phyloP scores from a whole-genome alignment of 163 green algal species.

The Prototheca stagnorum region DNA sequence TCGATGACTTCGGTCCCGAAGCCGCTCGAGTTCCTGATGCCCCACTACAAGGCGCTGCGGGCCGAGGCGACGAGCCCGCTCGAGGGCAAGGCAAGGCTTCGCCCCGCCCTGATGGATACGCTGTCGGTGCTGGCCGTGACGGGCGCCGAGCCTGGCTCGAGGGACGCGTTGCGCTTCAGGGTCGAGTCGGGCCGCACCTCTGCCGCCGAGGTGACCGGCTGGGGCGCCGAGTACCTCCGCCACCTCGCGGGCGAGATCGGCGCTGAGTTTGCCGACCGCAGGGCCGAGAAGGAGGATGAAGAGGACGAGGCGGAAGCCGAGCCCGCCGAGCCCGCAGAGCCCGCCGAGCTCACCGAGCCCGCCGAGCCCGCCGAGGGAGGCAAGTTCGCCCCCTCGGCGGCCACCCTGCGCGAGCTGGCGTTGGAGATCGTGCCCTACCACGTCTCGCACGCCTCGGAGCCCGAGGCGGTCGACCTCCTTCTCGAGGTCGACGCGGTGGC shows the following conservation, averaged over 20 bases:
- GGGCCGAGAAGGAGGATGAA: neutral
- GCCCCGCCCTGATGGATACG: constrained; percentile 43
- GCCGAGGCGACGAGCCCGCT: constrained; percentile 20
- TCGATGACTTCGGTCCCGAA: constrained; percentile 97
- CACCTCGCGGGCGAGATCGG: constrained; percentile 61
- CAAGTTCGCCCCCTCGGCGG: too few species aligned
- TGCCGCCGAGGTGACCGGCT: constrained; percentile 57
- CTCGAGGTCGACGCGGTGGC: constrained; percentile 83
- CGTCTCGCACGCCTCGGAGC: constrained; percentile 94
- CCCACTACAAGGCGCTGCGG: constrained; percentile 68
- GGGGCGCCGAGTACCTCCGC: constrained; percentile 92
- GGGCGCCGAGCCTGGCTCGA: constrained; percentile 42
- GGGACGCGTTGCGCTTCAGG: constrained; percentile 70
- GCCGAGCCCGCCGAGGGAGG: constrained; percentile 37
- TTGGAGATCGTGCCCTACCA: constrained; percentile 30
- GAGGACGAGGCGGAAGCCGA: too few species aligned
- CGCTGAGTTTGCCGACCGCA: constrained; percentile 11
- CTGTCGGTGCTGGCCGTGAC: constrained; percentile 78
- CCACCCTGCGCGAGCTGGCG: constrained; percentile 1
- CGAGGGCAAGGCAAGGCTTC: constrained; percentile 7
- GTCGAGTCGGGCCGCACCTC: constrained; percentile 69
- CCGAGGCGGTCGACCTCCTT: constrained; percentile 92
- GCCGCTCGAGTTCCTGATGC: constrained; percentile 90
- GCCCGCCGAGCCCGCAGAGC: constrained; percentile 44
- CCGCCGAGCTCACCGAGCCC: constrained; percentile 59